Evolutionary conservation across 1,139 yeast genomes (phyloP), one percentile per base, ranked within the genome.

Genomic region (Zygotorulaspora mrakii): DNA sequence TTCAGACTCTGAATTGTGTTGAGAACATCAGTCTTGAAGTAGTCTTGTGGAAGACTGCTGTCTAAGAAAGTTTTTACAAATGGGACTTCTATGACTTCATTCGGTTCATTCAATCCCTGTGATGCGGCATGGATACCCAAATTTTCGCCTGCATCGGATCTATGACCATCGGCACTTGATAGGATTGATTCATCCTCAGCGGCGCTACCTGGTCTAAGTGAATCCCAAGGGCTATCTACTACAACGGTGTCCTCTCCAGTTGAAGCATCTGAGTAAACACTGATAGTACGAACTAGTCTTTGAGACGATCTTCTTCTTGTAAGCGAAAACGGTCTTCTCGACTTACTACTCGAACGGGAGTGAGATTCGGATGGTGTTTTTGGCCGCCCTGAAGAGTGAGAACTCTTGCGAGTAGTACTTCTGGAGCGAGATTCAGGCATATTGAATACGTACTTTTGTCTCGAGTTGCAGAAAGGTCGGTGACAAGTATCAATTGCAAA

Each of bases 21-120:
- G 32, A 87, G 61, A 34, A 91, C 69, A 59, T 89, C 97, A 48
- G 82, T 85, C 56, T 85, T 84, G 61, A 91, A 82, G 62, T 88
- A 88, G 52, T 84, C 94, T 16, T 71, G 55, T 1, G 96, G 97
- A 42, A 91, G 69, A 2, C 86, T 64, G 52, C 82, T 79, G 57
- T 86, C 95, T 40, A 86, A 64, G 2, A 53, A 46, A 6, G 61
- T 66, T 28, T 58, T 55, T 9, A 65, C 62, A 17, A 55, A 59
- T 1, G 70, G 69, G 4, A 65, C 54, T 29, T 57, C 62, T 2
- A 60, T 52, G 17, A 38, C 40, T 29, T 59, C 62, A 16, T 33
- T 42, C 3, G 40, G 31, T 2, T 16, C 27, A 11, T 28, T 26
- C 6, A 35, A 18, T 9, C 20, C 31, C 22, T 13, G 21, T 12